Evolutionary conservation across 371 early-diverging fungal species (phyloP).

Genomic region (Cokeromyces recurvatus): DNA sequence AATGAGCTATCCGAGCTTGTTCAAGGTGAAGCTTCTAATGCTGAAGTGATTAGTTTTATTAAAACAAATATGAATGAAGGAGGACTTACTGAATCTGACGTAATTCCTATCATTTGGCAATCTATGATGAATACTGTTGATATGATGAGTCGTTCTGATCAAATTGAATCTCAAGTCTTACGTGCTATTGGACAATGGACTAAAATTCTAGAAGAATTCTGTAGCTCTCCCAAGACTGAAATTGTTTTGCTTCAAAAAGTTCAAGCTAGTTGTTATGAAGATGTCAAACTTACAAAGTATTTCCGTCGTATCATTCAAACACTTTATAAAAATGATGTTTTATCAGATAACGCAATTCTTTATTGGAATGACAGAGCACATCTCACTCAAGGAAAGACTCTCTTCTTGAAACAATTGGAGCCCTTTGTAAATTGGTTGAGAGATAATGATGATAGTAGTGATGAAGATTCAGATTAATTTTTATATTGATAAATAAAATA

Average conservation of each 20-base stretch:
- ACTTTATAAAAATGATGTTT: slow-evolving; percentile 85
- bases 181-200: slow-evolving; percentile 66
- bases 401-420: slow-evolving; percentile 89
- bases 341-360: slow-evolving; percentile 85
- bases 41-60: slow-evolving; percentile 56
- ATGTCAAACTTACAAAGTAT: slow-evolving; percentile 83
- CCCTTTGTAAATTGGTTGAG: slow-evolving; percentile 82
- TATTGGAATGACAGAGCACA: slow-evolving; percentile 93
- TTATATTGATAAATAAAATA: no score
- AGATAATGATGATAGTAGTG: slow-evolving; percentile 71
- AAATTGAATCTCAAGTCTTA: slow-evolving; percentile 72
- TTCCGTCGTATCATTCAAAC: slow-evolving; percentile 78
- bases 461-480: slow-evolving; percentile 57
- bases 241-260: slow-evolving; percentile 77
- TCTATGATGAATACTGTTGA: slow-evolving; percentile 73
- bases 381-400: slow-evolving; percentile 79
- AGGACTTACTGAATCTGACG: slow-evolving; percentile 73
- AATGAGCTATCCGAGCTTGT: slow-evolving; percentile 57
- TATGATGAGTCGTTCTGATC: slow-evolving; percentile 75
- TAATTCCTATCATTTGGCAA: slow-evolving; percentile 77
- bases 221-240: slow-evolving; percentile 79
- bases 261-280: slow-evolving; percentile 81
- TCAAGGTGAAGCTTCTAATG: slow-evolving; percentile 47
- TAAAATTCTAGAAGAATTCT: slow-evolving; percentile 68
- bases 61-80: slow-evolving; percentile 69